phyloP scores from a whole-genome alignment of 2,329 filamentous ascomycete genomes.

The Apiospora phragmitis region DNA sequence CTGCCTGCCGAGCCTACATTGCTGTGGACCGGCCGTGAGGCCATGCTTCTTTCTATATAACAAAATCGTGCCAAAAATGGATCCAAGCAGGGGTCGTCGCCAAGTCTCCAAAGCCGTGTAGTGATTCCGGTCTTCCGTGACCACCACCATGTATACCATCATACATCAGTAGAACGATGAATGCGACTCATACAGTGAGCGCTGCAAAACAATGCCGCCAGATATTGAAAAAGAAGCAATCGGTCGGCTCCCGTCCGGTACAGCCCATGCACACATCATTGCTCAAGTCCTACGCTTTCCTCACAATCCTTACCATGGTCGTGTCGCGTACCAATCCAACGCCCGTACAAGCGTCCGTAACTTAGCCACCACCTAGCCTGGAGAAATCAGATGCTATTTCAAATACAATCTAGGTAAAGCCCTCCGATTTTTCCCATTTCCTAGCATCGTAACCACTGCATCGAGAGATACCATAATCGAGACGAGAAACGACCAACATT shows the following conservation, averaged over 20 bases:
- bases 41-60: not conserved
- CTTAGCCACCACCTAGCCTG: conserved; percentile 29
- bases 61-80: not conserved
- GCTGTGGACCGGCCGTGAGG: not conserved
- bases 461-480: not conserved
- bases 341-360: conserved; percentile 21
- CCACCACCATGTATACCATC: not conserved
- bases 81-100: not conserved
- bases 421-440: conserved; percentile 32
- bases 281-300: conserved; percentile 16
- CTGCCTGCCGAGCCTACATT: not conserved
- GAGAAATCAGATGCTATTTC: conserved; percentile 44
- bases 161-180: not conserved
- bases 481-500: not conserved
- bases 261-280: conserved; percentile 1
- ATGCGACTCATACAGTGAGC: not conserved
- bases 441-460: conserved; percentile 8
- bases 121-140: not conserved
- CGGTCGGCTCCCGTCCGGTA: not conserved
- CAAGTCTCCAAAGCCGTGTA: not conserved
- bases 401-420: conserved; percentile 41
- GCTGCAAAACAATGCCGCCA: not conserved
- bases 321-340: conserved; percentile 16
- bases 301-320: conserved; percentile 14
- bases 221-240: not conserved